Evolutionary conservation across 73 alveolate species (phyloP).

Genomic region (Effrenium voratum): DNA sequence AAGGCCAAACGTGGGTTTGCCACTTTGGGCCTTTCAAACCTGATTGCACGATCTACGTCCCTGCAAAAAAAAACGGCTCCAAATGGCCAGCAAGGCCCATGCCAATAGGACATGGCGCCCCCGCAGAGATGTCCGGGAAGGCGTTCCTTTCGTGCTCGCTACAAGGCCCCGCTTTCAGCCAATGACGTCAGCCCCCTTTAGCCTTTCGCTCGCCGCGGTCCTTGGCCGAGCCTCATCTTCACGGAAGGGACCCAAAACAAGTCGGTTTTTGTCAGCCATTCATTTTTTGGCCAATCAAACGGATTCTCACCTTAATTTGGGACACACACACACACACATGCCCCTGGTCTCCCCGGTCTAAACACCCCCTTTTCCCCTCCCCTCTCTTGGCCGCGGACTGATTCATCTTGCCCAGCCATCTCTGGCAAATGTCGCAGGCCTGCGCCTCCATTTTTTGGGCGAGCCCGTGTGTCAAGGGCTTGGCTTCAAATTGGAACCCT

Average conservation of each 20-base stretch:
- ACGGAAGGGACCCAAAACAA: not conserved
- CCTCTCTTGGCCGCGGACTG: not conserved
- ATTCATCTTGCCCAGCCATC: conserved; percentile 73
- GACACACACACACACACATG: not conserved
- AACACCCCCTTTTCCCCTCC: not conserved
- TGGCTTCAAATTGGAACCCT: not conserved
- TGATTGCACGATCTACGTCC: too few species aligned
- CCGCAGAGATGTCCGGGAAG: too few species aligned
- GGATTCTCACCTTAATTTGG: not conserved
- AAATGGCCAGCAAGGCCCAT: not conserved
- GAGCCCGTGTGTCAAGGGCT: not conserved
- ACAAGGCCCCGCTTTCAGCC: too few species aligned
- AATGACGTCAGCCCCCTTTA: too few species aligned
- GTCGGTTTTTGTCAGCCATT: too few species aligned
- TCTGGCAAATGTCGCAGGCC: conserved; percentile 55
- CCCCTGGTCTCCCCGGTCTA: not conserved
- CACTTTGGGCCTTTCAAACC: too few species aligned
- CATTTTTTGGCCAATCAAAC: not conserved
- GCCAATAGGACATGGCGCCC: not conserved
- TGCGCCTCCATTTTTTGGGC: conserved; percentile 3
- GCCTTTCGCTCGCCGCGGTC: too few species aligned
- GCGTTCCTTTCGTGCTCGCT: too few species aligned
- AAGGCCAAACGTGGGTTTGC: too few species aligned
- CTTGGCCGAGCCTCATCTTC: too few species aligned
- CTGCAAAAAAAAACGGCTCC: not conserved